Evolutionary conservation across 2,329 filamentous ascomycete species (phyloP).

Genomic region (Ophiostoma novo-ulmi): DNA sequence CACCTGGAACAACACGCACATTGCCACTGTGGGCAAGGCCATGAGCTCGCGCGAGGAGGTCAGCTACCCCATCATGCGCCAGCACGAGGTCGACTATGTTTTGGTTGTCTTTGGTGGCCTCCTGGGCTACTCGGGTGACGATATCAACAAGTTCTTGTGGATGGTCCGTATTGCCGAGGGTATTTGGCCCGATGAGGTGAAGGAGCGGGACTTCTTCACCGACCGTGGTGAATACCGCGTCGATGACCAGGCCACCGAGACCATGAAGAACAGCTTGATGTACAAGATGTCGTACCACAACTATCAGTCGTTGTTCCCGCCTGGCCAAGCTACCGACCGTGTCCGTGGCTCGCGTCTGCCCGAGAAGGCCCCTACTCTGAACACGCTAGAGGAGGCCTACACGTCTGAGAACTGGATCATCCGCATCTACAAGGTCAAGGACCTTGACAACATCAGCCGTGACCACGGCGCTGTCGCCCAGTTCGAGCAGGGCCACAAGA

Average conservation of each 20-base stretch:
- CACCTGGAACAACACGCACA: slow-evolving; percentile 99
- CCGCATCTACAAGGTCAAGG: slow-evolving; percentile 99
- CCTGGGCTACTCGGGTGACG: slow-evolving; percentile 93
- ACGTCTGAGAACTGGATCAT: slow-evolving; percentile 99
- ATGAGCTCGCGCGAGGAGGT: slow-evolving; percentile 98
- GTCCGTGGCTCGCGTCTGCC: slow-evolving; percentile 78
- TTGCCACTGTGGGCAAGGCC: slow-evolving; percentile 96
- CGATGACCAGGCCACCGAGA: slow-evolving; percentile 85
- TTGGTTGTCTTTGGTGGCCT: slow-evolving; percentile 93
- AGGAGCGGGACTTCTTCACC: slow-evolving; percentile 95
- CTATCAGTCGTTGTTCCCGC: slow-evolving; percentile 84
- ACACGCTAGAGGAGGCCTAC: slow-evolving; percentile 91
- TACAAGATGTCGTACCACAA: slow-evolving; percentile 99
- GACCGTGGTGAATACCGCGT: slow-evolving; percentile 89
- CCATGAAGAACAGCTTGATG: slow-evolving; percentile 99
- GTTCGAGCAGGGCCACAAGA: slow-evolving; percentile 77
- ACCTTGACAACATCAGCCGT: slow-evolving; percentile 90
- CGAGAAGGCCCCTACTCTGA: slow-evolving; percentile 77
- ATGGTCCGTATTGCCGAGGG: slow-evolving; percentile 99
- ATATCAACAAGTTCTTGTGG: slow-evolving; percentile 99
- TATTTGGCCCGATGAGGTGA: slow-evolving; percentile 99
- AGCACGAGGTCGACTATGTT: slow-evolving; percentile 99
- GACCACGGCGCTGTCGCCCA: slow-evolving; percentile 67
- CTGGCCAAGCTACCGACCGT: slow-evolving; percentile 83
- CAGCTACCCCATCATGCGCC: slow-evolving; percentile 95